Percentiles rank a stretch among this genome's conserved stretches.
These are phyloP conservation scores for Morella rubra DNA, from an alignment of 306 rosid species.

Conservation along the genomic window DNA sequence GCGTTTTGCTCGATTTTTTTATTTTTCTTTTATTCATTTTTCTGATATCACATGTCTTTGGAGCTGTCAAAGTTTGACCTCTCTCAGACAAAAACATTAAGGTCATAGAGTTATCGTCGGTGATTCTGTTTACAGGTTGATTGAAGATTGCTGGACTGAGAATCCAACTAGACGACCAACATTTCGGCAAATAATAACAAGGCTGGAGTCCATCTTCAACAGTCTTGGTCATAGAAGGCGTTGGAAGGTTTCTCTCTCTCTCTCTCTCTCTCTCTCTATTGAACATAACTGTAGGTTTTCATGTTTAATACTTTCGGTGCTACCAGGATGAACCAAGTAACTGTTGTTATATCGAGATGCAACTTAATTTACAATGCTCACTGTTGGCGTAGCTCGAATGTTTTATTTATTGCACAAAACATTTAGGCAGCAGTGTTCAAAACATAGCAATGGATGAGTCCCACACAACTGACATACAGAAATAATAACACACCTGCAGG, in stretches of 20 bases:
- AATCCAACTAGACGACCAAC: constrained; percentile 86
- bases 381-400: too few species aligned
- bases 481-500: neutral
- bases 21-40: neutral
- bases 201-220: constrained; percentile 67
- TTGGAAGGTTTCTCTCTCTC: constrained; percentile 73
- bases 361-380: too few species aligned
- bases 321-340: neutral
- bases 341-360: too few species aligned
- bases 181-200: constrained; percentile 71
- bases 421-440: too few species aligned
- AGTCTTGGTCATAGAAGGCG: constrained; percentile 57
- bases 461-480: neutral
- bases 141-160: constrained; percentile 88
- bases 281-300: too few species aligned
- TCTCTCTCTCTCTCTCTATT: neutral
- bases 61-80: neutral
- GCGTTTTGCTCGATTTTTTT: too few species aligned
- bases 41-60: neutral
- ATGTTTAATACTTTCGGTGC: too few species aligned
- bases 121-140: constrained; percentile 58
- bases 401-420: too few species aligned
- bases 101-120: constrained; percentile 16
- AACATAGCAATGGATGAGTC: neutral
- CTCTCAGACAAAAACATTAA: too few species aligned